Base-by-base conservation (phyloP, 805 yeast genomes). In the Starmerella cellae region DNA sequence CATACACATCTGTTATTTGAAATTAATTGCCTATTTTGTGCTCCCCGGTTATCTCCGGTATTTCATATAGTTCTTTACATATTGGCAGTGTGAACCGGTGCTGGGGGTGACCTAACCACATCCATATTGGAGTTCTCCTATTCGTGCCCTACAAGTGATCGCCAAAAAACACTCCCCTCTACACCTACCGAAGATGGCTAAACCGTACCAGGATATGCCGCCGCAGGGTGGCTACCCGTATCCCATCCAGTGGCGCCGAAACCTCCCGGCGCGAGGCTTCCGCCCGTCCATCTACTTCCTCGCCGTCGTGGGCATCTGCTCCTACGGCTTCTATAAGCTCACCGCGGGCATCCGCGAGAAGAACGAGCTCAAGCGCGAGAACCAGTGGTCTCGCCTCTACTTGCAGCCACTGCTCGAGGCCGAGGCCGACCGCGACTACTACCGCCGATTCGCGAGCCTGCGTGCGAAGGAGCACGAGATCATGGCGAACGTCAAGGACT, bases 181-280 rank as follows among this genome's bases (percentile, higher is more conserved):
- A 20, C 10, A 19, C 9, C 5, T 21, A 8, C 10, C 23, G 6
- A 33, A 22, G 17, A 42, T 42, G 50, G 10, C 45, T 31, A 42
- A 40, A 22, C 43, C 46, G 31, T 47, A 45, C 30, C 94, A 83
- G 69, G 94, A 83, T 57, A 65, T 83, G 57, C 94, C 94, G 56
- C 94, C 94, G 44, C 67, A 73, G 54, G 83, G 82, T 44, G 94
- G 94, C 48, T 82, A 83, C 38, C 54, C 53, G 56, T 85, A 79
- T 50, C 79, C 81, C 35, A 73, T 83, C 47, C 94, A 82, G 65
- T 83, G 94, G 94, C 79, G 79, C 65, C 74, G 94, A 60, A 79
- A 82, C 61, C 64, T 83, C 38, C 94, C 94, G 20, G 66, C 88
- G 2, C 69, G 94, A 52, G 94, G 94, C 2, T 82, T 82, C 65